These are phyloP conservation scores for Chrysoporthe cubensis DNA, from an alignment of 2,329 filamentous ascomycete species.

Conservation along the genomic window DNA sequence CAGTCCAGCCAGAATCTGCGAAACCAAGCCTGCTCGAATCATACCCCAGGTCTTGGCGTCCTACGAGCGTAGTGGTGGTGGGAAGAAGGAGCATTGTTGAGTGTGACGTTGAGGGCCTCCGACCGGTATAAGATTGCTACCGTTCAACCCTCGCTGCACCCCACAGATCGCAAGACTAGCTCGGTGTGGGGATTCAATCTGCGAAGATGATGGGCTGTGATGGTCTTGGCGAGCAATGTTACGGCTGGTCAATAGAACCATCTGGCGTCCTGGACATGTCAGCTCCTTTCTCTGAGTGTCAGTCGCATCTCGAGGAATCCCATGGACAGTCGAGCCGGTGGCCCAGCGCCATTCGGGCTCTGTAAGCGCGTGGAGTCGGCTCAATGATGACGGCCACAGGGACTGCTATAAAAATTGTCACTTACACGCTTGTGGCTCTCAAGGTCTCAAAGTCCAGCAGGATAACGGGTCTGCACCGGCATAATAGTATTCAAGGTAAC, in stretches of 20 bases:
- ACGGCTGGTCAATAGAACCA: background rate
- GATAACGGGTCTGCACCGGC: background rate
- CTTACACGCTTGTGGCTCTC: too few species aligned
- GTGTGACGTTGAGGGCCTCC: background rate
- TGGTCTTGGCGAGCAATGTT: constrained; percentile 1
- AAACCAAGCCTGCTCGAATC: background rate
- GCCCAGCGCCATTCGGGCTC: background rate
- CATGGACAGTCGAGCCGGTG: background rate
- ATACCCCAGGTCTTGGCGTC: background rate
- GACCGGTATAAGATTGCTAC: background rate
- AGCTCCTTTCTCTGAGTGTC: too few species aligned
- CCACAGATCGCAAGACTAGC: background rate
- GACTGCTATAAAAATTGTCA: background rate
- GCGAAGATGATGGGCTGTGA: background rate
- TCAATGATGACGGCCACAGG: too few species aligned
- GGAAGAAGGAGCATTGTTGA: constrained; percentile 2
- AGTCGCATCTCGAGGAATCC: background rate
- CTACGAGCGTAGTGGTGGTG: background rate
- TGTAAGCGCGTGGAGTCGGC: background rate
- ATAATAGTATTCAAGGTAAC: background rate
- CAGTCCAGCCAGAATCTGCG: background rate
- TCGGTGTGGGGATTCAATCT: constrained; percentile 6
- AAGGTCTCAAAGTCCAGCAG: background rate
- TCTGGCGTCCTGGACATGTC: background rate
- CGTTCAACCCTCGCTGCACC: background rate